Evolutionary conservation across 2,329 filamentous ascomycete genomes (phyloP).

Genomic region (Colletotrichum lentis): DNA sequence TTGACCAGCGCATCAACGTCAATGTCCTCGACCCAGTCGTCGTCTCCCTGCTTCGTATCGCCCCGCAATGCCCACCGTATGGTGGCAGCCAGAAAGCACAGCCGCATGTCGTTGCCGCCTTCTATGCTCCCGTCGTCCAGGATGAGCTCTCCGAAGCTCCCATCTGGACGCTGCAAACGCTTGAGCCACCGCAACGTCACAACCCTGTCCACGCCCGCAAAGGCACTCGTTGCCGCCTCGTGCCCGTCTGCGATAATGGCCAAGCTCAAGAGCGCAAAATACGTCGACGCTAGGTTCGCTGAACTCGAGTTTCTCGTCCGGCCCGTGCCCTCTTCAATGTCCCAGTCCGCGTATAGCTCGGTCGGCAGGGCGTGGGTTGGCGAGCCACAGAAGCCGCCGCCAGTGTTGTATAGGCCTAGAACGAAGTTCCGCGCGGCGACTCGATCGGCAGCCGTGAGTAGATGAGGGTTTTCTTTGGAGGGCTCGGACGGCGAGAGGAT

Average conservation of each 20-base stretch:
- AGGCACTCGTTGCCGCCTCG: conserved; percentile 51
- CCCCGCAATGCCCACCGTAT: conserved; percentile 85
- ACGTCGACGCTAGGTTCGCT: conserved; percentile 85
- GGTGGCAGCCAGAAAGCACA: conserved; percentile 84
- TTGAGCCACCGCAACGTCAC: conserved; percentile 78
- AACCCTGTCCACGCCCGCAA: conserved; percentile 71
- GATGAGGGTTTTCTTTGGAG: conserved; percentile 49
- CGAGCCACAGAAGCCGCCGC: conserved; percentile 88
- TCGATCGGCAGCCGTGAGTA: conserved; percentile 58
- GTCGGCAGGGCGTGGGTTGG: conserved; percentile 68
- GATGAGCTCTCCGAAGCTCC: conserved; percentile 89
- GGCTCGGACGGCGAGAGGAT: conserved; percentile 70
- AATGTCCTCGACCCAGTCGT: conserved; percentile 73
- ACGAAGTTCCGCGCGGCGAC: conserved; percentile 74
- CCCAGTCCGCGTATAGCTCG: conserved; percentile 41
- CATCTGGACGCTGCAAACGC: conserved; percentile 79
- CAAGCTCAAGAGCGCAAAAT: conserved; percentile 83
- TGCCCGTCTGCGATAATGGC: conserved; percentile 58
- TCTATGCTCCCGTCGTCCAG: conserved; percentile 66
- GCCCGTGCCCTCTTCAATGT: conserved; percentile 32
- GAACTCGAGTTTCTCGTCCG: conserved; percentile 49
- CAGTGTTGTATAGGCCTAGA: conserved; percentile 82
- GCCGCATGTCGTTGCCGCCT: conserved; percentile 85
- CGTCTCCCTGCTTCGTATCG: conserved; percentile 57
- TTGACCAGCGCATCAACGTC: conserved; percentile 73